These are phyloP conservation scores for Panus rudis DNA, from an alignment of 768 basidiomycete species.

Conservation along the genomic window DNA sequence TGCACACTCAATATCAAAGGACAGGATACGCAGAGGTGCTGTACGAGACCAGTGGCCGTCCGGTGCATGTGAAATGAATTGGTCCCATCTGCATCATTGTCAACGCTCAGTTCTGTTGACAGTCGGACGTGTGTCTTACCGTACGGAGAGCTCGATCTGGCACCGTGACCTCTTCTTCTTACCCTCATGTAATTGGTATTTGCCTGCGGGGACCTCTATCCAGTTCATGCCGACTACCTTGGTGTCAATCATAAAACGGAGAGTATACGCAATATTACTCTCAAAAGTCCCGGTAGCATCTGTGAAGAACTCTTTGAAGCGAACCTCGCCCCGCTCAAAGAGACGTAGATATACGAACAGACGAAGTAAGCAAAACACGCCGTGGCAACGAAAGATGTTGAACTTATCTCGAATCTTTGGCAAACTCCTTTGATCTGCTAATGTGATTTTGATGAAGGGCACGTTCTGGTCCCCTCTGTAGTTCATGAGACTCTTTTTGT, in stretches of 20 bases:
- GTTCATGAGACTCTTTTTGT: slow-evolving; percentile 76
- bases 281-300: slow-evolving; percentile 70
- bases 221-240: slow-evolving; percentile 99
- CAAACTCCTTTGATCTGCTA: slow-evolving; percentile 64
- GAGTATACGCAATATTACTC: slow-evolving; percentile 85
- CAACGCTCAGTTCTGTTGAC: not conserved
- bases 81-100: slow-evolving; percentile 53
- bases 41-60: slow-evolving; percentile 90
- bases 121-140: slow-evolving; percentile 39
- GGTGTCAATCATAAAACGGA: slow-evolving; percentile 98
- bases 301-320: slow-evolving; percentile 39
- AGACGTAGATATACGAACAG: slow-evolving; percentile 28
- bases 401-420: slow-evolving; percentile 91
- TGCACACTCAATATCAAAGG: slow-evolving; percentile 99
- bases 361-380: slow-evolving; percentile 2
- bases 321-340: slow-evolving; percentile 49
- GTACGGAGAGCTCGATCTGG: slow-evolving; percentile 80
- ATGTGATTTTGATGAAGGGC: slow-evolving; percentile 81
- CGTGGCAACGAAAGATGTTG: slow-evolving; percentile 22
- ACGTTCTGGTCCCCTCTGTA: slow-evolving; percentile 76
- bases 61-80: slow-evolving; percentile 83
- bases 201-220: slow-evolving; percentile 86
- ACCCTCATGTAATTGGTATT: slow-evolving; percentile 58
- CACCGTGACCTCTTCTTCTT: slow-evolving; percentile 68
- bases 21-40: slow-evolving; percentile 88